Evolutionary conservation across 176 grass and related monocot species (phyloP).

Genomic region (barley (Hordeum vulgare)): MorexV3_pseudomolecules_assembly NC_058521.1:72492744-72493243

Average conservation of each 20-base stretch:
- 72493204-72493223: neutral
- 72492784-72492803: slow-evolving; percentile 1
- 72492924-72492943: slow-evolving; percentile 93
- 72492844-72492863: neutral
- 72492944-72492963: slow-evolving; percentile 99
- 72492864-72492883: slow-evolving; percentile 72
- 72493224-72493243: neutral
- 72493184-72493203: neutral
- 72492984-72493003: slow-evolving; percentile 12
- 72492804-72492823: neutral
- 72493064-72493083: neutral
- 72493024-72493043: neutral
- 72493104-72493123: neutral
- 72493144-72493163: neutral
- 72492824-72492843: neutral
- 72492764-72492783: slow-evolving; percentile 10
- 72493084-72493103: neutral
- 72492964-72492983: slow-evolving; percentile 21
- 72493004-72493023: neutral
- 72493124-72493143: neutral
- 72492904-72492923: slow-evolving; percentile 98
- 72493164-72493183: neutral
- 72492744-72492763: slow-evolving; percentile 14
- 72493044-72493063: neutral
- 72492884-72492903: slow-evolving; percentile 90